Evolutionary conservation across 257 asterid genomes (phyloP).

Genomic region (Jacaranda copaia): DNA sequence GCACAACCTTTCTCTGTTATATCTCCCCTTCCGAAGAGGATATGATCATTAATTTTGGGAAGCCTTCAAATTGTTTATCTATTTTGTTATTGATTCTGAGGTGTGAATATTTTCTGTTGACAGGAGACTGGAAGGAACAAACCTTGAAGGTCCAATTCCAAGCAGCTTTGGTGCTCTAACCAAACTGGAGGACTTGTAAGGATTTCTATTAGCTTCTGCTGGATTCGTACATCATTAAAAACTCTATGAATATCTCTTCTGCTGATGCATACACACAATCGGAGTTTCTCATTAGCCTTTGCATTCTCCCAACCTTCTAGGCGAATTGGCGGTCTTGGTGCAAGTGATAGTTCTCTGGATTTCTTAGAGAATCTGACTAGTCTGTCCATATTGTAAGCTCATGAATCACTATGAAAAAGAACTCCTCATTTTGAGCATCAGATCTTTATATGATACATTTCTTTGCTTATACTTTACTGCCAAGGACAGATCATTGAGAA

Average conservation of each 20-base stretch:
- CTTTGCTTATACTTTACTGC: conserved; percentile 15
- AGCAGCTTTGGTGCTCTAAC: conserved; percentile 58
- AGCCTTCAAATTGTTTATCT: neutral
- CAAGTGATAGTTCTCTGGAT: conserved; percentile 52
- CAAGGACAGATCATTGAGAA: conserved; percentile 63
- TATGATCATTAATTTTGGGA: neutral
- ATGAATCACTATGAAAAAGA: neutral
- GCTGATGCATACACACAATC: neutral
- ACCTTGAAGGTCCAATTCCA: conserved; percentile 70
- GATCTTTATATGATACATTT: neutral
- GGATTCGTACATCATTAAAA: neutral
- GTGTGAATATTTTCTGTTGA: conserved; percentile 17
- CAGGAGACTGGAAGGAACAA: conserved; percentile 73
- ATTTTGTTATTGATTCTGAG: neutral
- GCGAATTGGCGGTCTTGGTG: conserved; percentile 66
- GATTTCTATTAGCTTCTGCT: conserved; percentile 3
- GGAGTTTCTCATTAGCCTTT: conserved; percentile 1
- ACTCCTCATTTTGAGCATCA: conserved; percentile 16
- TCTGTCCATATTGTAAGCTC: conserved; percentile 64
- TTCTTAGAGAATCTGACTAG: conserved; percentile 58
- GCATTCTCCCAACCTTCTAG: conserved; percentile 34
- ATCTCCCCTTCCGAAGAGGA: neutral
- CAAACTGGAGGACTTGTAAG: conserved; percentile 64
- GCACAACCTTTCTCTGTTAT: conserved; percentile 29
- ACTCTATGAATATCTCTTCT: no score